A percentile compares a stretch with the other conserved stretches of the same genome.
Conservation (phyloP, 257 asterid species). For the Echites panduratus region DNA sequence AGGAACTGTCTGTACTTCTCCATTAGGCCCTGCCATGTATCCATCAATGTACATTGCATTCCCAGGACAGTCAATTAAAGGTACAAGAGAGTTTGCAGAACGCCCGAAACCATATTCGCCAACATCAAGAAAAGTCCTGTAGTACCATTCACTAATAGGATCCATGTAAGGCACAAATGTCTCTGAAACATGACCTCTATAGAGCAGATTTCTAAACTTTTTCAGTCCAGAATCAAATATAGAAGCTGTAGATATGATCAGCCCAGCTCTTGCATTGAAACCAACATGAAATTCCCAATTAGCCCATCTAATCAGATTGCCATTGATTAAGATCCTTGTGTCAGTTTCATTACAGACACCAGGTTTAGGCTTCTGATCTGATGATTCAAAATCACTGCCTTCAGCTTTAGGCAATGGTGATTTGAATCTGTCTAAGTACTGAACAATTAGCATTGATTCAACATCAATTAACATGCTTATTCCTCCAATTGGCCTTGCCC, state of each 20-base stretch:
- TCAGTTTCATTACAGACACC: conserved; percentile 23
- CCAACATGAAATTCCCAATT: conserved; percentile 63
- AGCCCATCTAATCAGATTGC: conserved; percentile 48
- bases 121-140: conserved; percentile 60
- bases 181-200: conserved; percentile 68
- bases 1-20: conserved; percentile 31
- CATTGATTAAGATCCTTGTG: conserved; percentile 26
- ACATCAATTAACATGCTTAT: conserved; percentile 42
- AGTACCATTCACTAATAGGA: conserved; percentile 59
- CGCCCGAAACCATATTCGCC: conserved; percentile 82
- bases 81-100: conserved; percentile 50
- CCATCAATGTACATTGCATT: conserved; percentile 56
- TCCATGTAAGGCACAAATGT: conserved; percentile 85
- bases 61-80: conserved; percentile 50
- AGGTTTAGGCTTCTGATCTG: conserved; percentile 28
- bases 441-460: conserved; percentile 36
- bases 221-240: conserved; percentile 27
- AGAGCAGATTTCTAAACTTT: conserved; percentile 44
- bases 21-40: conserved; percentile 49
- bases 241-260: conserved; percentile 53
- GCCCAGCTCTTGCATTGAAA: conserved; percentile 58
- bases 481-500: conserved; percentile 72
- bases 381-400: conserved; percentile 43
- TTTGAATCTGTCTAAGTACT: conserved; percentile 32
- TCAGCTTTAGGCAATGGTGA: conserved; percentile 40